A percentile compares a stretch with the other conserved stretches of the same genome.
Evolutionary conservation across 805 yeast genomes (phyloP).

Genomic region (Lipomyces spencermartinsiae): DNA sequence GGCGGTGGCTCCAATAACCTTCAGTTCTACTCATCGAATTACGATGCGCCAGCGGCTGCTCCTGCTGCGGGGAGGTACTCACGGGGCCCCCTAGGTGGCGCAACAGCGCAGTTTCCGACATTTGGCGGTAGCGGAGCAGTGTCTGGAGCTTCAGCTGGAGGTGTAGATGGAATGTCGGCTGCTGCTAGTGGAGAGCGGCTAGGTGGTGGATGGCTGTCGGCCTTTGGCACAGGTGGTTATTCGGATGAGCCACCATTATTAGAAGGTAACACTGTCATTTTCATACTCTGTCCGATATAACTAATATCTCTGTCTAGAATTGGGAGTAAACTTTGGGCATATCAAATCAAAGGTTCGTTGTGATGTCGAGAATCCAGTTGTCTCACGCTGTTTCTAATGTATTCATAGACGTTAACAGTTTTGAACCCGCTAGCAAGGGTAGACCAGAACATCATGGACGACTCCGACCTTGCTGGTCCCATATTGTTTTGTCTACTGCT

Average conservation of each 20-base stretch:
- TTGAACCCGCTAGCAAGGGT: conserved; percentile 74
- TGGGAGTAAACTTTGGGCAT: conserved; percentile 91
- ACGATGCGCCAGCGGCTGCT: conserved; percentile 31
- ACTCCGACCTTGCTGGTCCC: conserved; percentile 95
- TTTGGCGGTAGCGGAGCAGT: conserved; percentile 32
- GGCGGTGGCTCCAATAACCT: conserved; percentile 36
- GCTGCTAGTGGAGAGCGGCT: conserved; percentile 52
- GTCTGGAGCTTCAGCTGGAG: conserved; percentile 42
- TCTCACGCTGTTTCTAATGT: not conserved
- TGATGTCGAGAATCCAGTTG: not conserved
- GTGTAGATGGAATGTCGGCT: conserved; percentile 47
- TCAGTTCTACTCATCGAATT: conserved; percentile 45
- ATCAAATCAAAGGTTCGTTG: conserved; percentile 64
- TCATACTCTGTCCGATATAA: not conserved
- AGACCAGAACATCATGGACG: conserved; percentile 78
- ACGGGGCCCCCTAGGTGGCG: conserved; percentile 44
- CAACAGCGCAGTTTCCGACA: conserved; percentile 22
- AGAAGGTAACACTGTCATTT: conserved; percentile 53
- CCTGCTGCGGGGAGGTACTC: conserved; percentile 40
- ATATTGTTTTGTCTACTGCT: conserved; percentile 84
- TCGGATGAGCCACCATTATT: conserved; percentile 93
- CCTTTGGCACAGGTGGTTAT: conserved; percentile 90
- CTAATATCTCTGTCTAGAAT: conserved; percentile 52
- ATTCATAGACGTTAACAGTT: conserved; percentile 70
- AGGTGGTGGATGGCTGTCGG: conserved; percentile 82